These are phyloP conservation scores for Cairneyella variabilis DNA, from an alignment of 495 filamentous ascomycete species.

Conservation along the genomic window DNA sequence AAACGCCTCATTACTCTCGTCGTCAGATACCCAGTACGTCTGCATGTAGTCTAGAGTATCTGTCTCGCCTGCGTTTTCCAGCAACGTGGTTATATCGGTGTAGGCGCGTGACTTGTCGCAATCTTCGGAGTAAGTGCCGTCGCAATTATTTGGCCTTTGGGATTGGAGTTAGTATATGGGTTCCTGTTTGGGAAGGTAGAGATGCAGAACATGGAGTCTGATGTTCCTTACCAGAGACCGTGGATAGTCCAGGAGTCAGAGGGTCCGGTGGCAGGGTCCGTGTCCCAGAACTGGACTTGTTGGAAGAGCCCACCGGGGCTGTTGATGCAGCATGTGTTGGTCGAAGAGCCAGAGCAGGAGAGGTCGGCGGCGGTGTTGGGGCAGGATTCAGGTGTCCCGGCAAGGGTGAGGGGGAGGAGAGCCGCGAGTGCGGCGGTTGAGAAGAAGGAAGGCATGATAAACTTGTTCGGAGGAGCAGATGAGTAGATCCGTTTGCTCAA, in stretches of 20 bases:
- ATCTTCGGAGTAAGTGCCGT: constrained; percentile 60
- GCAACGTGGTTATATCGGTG: constrained; percentile 56
- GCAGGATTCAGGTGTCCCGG: constrained; percentile 4
- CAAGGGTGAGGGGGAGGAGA: constrained; percentile 5
- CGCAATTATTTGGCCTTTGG: constrained; percentile 71
- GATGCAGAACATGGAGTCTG: too few species aligned
- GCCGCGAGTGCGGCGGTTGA: background rate
- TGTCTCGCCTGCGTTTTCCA: constrained; percentile 48
- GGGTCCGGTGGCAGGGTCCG: constrained; percentile 45
- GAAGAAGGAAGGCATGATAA: constrained; percentile 8
- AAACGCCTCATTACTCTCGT: constrained; percentile 43
- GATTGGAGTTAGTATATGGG: too few species aligned
- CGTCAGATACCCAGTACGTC: constrained; percentile 36
- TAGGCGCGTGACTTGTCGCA: constrained; percentile 60
- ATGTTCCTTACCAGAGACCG: too few species aligned
- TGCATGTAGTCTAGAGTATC: constrained; percentile 61
- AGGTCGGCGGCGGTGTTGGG: background rate
- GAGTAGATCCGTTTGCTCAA: too few species aligned
- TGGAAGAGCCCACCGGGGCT: constrained; percentile 61
- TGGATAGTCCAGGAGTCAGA: constrained; percentile 47
- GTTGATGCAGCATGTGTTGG: constrained; percentile 32
- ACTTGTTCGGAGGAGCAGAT: too few species aligned
- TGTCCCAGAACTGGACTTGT: constrained; percentile 74
- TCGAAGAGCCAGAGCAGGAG: constrained; percentile 7
- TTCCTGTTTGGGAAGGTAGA: too few species aligned